These are phyloP conservation scores for Agarophyton chilense DNA, from an alignment of 23 red algal species.

Conservation along the genomic window DNA sequence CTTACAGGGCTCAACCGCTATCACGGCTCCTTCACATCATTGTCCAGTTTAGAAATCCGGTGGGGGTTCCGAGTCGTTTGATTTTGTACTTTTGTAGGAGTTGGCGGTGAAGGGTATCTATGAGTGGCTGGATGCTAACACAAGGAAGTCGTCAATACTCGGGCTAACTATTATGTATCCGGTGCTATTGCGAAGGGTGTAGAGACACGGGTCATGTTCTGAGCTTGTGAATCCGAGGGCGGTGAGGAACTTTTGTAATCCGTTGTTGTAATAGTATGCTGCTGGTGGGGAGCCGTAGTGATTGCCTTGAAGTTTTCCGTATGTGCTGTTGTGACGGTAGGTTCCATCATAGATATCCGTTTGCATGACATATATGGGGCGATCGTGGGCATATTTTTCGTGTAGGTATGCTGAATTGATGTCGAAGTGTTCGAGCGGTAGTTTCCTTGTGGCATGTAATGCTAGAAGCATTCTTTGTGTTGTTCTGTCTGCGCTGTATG, in stretches of 20 bases:
- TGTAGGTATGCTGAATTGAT: constrained; percentile 12
- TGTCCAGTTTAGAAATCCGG: background rate
- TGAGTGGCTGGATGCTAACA: background rate
- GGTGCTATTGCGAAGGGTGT: background rate
- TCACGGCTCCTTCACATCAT: no score
- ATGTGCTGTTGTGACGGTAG: background rate
- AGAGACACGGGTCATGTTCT: constrained; percentile 11
- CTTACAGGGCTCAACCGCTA: no score
- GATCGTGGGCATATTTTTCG: background rate
- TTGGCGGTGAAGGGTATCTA: background rate
- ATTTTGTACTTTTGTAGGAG: background rate
- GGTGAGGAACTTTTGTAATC: background rate
- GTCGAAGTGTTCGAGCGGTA: background rate
- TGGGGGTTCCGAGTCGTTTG: background rate
- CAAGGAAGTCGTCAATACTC: background rate
- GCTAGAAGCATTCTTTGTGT: background rate
- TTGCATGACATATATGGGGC: background rate
- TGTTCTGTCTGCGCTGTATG: constrained; percentile 6
- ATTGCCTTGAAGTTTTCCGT: background rate
- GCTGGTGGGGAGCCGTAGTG: constrained; percentile 4
- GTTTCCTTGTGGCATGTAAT: background rate
- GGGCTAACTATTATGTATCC: background rate
- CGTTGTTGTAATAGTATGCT: background rate
- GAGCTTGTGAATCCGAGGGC: background rate
- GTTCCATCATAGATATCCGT: background rate